A percentile compares a stretch with the other conserved stretches of the same genome.
Evolutionary conservation across 352 stramenopile species (phyloP).

Genomic region (Globisporangium perplexum): DNA sequence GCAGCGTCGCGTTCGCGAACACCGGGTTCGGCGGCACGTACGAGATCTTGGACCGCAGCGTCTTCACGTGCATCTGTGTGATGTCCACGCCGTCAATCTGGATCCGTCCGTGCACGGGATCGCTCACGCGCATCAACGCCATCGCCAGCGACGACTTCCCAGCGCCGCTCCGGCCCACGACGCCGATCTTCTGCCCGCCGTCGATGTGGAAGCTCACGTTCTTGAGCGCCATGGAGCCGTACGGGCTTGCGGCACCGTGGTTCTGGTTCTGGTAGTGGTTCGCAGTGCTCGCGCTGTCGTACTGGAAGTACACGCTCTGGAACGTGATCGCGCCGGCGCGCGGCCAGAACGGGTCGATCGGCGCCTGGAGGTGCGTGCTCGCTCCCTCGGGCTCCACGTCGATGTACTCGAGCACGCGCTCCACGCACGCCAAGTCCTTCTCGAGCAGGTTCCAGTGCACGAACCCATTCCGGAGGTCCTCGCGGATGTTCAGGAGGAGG

Average conservation of each 20-base stretch:
- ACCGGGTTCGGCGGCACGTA: slow-evolving; percentile 91
- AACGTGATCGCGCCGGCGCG: slow-evolving; percentile 26
- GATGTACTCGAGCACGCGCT: slow-evolving; percentile 38
- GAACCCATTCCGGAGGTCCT: slow-evolving; percentile 12
- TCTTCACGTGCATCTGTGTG: slow-evolving; percentile 26
- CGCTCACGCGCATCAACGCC: slow-evolving; percentile 45
- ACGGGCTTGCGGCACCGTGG: neutral
- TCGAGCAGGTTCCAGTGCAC: slow-evolving; percentile 33
- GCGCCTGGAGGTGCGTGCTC: neutral
- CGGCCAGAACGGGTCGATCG: slow-evolving; percentile 22
- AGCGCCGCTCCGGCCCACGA: slow-evolving; percentile 54
- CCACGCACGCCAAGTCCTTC: slow-evolving; percentile 23
- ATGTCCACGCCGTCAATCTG: slow-evolving; percentile 88
- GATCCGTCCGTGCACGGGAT: slow-evolving; percentile 51
- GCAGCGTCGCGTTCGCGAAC: slow-evolving; percentile 89
- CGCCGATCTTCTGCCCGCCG: slow-evolving; percentile 48
- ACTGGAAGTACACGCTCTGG: slow-evolving; percentile 27
- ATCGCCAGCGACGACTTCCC: slow-evolving; percentile 58
- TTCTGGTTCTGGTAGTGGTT: slow-evolving; percentile 28
- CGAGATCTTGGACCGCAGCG: slow-evolving; percentile 38
- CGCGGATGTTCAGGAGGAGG: slow-evolving; percentile 33
- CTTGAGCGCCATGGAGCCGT: slow-evolving; percentile 26
- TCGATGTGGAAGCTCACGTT: slow-evolving; percentile 42
- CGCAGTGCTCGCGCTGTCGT: slow-evolving; percentile 1
- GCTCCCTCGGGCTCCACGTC: slow-evolving; percentile 9